A percentile compares a stretch with the other conserved stretches of the same genome.
These are phyloP conservation scores for Phytophthora hybrid DNA, from an alignment of 352 stramenopile species.

Conservation along the genomic window DNA sequence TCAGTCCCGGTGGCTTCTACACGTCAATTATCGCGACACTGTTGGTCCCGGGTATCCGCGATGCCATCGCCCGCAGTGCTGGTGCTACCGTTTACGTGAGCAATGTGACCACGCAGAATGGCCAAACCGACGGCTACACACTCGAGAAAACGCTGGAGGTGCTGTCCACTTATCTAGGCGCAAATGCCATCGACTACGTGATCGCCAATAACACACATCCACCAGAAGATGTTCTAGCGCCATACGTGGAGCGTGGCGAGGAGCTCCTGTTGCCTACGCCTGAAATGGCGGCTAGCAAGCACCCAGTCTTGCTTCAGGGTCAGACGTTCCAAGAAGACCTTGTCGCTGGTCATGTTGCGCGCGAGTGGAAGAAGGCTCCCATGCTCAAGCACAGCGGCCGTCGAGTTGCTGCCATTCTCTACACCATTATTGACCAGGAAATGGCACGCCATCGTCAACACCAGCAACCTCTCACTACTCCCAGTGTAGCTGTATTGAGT, in stretches of 20 bases:
- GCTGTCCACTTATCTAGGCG: conserved; percentile 73
- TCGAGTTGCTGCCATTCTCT: conserved; percentile 83
- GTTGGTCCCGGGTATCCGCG: conserved; percentile 82
- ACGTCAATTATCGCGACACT: conserved; percentile 88
- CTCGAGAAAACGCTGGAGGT: conserved; percentile 73
- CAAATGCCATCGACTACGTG: conserved; percentile 84
- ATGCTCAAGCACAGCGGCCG: conserved; percentile 90
- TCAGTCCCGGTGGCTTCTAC: conserved; percentile 87
- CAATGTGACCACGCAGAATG: conserved; percentile 87
- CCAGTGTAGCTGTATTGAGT: conserved; percentile 5
- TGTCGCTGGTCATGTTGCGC: conserved; percentile 41
- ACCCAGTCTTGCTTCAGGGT: conserved; percentile 78
- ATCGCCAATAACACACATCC: conserved; percentile 85
- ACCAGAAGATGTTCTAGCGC: conserved; percentile 57
- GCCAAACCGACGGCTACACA: conserved; percentile 84
- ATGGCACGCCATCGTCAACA: conserved; percentile 57
- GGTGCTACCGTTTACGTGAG: conserved; percentile 87
- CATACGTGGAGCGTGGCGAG: conserved; percentile 80
- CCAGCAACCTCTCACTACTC: conserved; percentile 8
- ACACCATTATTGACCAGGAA: conserved; percentile 89
- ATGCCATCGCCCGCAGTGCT: conserved; percentile 72
- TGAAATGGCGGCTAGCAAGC: conserved; percentile 59
- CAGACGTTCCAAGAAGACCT: conserved; percentile 82
- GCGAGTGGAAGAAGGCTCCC: conserved; percentile 82
- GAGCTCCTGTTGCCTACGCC: conserved; percentile 73